Base-by-base conservation (phyloP, 306 rosid species). In the Vigna nakashimae region DNA sequence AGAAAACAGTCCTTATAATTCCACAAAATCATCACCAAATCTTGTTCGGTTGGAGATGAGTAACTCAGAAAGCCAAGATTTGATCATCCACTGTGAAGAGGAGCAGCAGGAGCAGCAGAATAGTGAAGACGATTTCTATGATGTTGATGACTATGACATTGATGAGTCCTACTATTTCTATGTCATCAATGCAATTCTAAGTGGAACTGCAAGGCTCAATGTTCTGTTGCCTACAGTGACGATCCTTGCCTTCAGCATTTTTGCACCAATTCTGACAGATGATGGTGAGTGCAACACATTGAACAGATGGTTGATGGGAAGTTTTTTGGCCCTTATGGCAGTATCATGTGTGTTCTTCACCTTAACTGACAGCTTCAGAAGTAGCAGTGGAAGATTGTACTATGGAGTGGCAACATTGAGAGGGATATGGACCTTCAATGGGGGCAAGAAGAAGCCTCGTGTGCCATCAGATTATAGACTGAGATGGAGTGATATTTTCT, bases 201-300 rank as follows among this genome's bases (percentile, higher is more conserved):
- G 88, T 69, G 90, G 92, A 81, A 88, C 88, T 3, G 92, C 90
- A 2, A 86, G 90, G 62, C 90, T 88, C 65, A 84, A 88, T 1
- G 81, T 84, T 45, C 87, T 88, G 51, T 75, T 88, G 43, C 88
- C 92, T 15, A 88, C 91, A 9, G 87, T 76, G 18, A 82, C 86
- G 56, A 86, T 88, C 65, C 88, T 88, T 16, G 80, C 90, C 65
- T 88, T 88, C 84, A 86, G 84, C 86, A 84, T 88, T 45, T 66
- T 86, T 6, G 80, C 88, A 6, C 92, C 88, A 24, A 79, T 88
- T 40, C 70, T 83, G 15, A 86, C 89, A 17, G 65, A 86, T n/a
- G 91, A 88, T 7, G 89, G 91, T 1, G 5, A 24, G 24, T 88
- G 89, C 83, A 68, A 70, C 46, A 16, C 40, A 6, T 60, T 86